Conservation (phyloP, 2,329 filamentous ascomycete genomes). For the Colletotrichum nymphaeae region DNA sequence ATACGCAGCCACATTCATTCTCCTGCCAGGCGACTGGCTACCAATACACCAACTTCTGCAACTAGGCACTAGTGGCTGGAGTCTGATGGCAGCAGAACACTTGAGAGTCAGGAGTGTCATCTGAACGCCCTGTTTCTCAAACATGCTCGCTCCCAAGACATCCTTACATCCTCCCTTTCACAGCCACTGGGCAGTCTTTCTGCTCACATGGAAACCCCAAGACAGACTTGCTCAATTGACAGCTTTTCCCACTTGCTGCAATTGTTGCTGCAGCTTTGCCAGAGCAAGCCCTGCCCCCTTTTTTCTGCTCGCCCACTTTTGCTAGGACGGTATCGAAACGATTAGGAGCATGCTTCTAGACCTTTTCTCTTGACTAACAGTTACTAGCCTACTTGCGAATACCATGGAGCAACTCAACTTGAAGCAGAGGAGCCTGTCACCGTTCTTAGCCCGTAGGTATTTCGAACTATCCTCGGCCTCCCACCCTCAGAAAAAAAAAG, state of each 20-base stretch:
- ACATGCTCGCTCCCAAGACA: background rate
- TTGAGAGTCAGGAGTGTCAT: background rate
- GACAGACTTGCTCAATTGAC: background rate
- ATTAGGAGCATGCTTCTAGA: conserved; percentile 31
- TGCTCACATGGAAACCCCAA: conserved; percentile 6
- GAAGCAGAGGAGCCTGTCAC: background rate
- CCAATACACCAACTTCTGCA: background rate
- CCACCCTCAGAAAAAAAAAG: background rate
- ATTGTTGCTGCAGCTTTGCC: background rate
- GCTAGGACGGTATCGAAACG: conserved; percentile 9
- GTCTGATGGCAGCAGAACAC: background rate
- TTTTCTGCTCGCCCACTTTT: conserved; percentile 16
- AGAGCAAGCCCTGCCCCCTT: background rate
- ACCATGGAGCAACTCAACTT: conserved; percentile 4
- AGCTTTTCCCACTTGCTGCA: background rate
- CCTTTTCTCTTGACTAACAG: conserved; percentile 7
- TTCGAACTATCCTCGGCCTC: background rate
- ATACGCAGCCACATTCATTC: background rate
- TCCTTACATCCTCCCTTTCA: background rate
- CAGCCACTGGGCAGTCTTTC: conserved; percentile 30
- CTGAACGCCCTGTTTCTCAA: conserved; percentile 13
- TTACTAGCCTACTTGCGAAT: background rate
- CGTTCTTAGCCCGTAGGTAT: conserved; percentile 1
- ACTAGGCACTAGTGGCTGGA: background rate
- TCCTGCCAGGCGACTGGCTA: background rate